These are phyloP conservation scores for Globisporangium sylvaticum DNA, from an alignment of 352 stramenopile genomes.

Conservation along the genomic window DNA sequence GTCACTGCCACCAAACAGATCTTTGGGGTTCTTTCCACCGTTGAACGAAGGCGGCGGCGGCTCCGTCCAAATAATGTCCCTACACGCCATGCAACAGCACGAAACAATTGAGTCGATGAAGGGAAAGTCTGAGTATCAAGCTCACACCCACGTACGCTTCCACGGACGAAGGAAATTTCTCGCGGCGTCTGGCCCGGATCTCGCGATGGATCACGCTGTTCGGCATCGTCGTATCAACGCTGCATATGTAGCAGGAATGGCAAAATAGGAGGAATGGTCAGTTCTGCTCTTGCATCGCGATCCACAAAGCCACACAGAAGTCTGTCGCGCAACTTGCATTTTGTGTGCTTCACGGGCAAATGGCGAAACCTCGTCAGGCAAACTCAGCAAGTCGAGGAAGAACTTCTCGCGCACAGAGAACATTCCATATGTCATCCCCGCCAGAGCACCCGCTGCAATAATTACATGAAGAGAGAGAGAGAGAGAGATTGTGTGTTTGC, in stretches of 20 bases:
- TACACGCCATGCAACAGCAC: background rate
- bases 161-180: background rate
- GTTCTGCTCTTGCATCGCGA: no score
- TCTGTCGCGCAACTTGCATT: conserved; percentile 28
- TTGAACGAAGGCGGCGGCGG: background rate
- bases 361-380: conserved; percentile 60
- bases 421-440: conserved; percentile 62
- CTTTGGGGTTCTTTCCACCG: background rate
- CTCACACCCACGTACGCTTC: background rate
- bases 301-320: no score
- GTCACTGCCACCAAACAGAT: no score
- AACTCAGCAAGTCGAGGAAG: conserved; percentile 62
- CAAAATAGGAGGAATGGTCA: background rate
- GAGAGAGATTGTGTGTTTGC: no score
- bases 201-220: conserved; percentile 12
- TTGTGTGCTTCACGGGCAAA: conserved; percentile 48
- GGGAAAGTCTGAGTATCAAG: no score
- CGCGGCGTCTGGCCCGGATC: background rate
- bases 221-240: conserved; percentile 18
- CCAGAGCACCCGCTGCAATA: conserved; percentile 40
- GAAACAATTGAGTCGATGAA: no score
- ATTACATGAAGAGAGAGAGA: background rate
- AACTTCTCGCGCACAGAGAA: conserved; percentile 64
- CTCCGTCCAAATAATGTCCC: background rate
- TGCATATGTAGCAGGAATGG: background rate